Conservation (phyloP, 805 yeast genomes). For the Sungouiella thailandica region DNA sequence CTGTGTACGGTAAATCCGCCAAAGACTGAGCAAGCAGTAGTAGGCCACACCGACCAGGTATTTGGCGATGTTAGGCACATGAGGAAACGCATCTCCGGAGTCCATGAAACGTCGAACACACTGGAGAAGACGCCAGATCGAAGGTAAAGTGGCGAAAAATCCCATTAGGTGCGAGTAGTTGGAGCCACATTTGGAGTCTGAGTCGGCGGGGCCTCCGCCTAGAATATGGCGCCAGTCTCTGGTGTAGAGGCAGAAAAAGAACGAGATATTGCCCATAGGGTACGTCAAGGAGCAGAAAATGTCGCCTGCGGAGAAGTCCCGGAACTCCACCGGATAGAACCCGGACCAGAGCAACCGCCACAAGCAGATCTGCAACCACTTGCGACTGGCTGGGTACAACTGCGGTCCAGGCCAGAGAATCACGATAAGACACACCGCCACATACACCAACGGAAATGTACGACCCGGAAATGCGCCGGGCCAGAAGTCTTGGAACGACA, state of each 20-base stretch:
- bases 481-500: constrained; percentile 71
- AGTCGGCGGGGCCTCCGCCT: constrained; percentile 25
- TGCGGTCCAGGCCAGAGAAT: constrained; percentile 60
- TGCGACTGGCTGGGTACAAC: constrained; percentile 57
- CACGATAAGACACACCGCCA: constrained; percentile 46
- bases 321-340: constrained; percentile 88
- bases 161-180: constrained; percentile 74
- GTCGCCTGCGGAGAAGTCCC: constrained; percentile 92
- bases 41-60: constrained; percentile 64
- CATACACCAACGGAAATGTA: constrained; percentile 76
- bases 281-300: constrained; percentile 85
- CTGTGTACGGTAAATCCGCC: constrained; percentile 53
- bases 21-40: constrained; percentile 69
- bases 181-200: constrained; percentile 61
- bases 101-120: constrained; percentile 89
- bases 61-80: constrained; percentile 81
- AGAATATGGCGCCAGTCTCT: constrained; percentile 60
- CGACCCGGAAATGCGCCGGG: constrained; percentile 54
- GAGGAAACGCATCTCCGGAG: constrained; percentile 95
- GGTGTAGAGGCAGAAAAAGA: constrained; percentile 79
- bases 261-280: constrained; percentile 76
- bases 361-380: constrained; percentile 69
- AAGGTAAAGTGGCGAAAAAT: constrained; percentile 77
- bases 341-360: constrained; percentile 79
- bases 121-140: constrained; percentile 86